A percentile compares a stretch with the other conserved stretches of the same genome.
These are phyloP conservation scores for Prunus padus DNA, from an alignment of 306 rosid species.

Conservation along the genomic window DNA sequence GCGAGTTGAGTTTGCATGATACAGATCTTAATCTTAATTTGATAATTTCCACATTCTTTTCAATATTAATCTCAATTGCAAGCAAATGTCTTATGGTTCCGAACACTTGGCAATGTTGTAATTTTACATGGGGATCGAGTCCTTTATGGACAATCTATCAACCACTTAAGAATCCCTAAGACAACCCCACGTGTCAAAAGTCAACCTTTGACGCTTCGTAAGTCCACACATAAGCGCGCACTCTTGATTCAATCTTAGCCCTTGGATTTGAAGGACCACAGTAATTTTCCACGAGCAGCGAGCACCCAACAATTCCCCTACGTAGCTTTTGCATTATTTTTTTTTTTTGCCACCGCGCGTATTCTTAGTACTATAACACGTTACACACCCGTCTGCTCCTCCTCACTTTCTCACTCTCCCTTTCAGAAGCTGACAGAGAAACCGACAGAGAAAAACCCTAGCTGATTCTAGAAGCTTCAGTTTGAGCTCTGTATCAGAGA, in stretches of 20 bases:
- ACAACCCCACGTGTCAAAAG: background rate
- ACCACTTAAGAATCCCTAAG: background rate
- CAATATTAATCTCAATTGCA: background rate
- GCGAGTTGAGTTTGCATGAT: background rate
- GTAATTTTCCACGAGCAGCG: background rate
- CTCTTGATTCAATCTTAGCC: background rate
- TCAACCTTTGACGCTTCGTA: background rate
- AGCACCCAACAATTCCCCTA: background rate
- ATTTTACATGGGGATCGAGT: background rate
- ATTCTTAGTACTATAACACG: background rate
- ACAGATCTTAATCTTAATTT: background rate
- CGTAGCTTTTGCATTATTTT: background rate
- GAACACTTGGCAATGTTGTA: no score
- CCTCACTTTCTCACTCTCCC: background rate
- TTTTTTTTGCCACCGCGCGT: background rate
- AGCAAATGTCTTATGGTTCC: background rate
- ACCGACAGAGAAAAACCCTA: slow-evolving; percentile 5
- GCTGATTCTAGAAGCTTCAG: slow-evolving; percentile 10
- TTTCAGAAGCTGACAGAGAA: background rate
- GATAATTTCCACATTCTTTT: no score
- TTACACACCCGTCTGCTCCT: background rate
- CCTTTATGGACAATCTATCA: background rate
- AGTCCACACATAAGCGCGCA: background rate
- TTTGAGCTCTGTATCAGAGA: background rate
- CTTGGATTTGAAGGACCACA: background rate